Percentiles rank a stretch among this genome's conserved stretches.
These are phyloP conservation scores for Solanum medicagineum DNA, from an alignment of 257 asterid species.

Conservation along the genomic window DNA sequence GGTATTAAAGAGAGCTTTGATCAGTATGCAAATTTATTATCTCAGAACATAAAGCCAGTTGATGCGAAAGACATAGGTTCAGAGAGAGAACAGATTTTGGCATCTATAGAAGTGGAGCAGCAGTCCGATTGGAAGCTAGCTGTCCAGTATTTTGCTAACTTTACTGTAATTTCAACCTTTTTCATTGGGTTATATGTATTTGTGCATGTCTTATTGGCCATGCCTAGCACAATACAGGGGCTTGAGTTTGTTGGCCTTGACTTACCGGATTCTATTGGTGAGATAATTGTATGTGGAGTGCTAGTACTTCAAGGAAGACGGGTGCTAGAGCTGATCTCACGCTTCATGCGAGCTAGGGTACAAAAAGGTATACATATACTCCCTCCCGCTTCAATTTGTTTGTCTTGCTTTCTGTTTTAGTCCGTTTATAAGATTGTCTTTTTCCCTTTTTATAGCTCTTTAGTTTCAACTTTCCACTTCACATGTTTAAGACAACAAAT, in stretches of 20 bases:
- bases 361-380: constrained; percentile 50
- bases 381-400: background rate
- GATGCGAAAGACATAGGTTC: constrained; percentile 61
- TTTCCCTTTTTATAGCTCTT: background rate
- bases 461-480: background rate
- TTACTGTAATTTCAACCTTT: constrained; percentile 58
- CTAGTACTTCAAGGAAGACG: constrained; percentile 89
- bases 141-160: constrained; percentile 78
- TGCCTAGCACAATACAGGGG: constrained; percentile 75
- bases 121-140: constrained; percentile 84
- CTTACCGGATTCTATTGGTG: constrained; percentile 96
- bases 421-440: background rate
- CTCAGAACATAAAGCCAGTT: constrained; percentile 71
- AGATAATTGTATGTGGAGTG: constrained; percentile 71
- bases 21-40: constrained; percentile 46
- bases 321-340: constrained; percentile 65
- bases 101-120: constrained; percentile 61
- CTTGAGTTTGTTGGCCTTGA: constrained; percentile 95
- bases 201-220: constrained; percentile 56
- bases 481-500: background rate
- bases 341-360: constrained; percentile 86
- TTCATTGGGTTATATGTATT: constrained; percentile 53
- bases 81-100: constrained; percentile 86
- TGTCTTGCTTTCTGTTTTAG: background rate
- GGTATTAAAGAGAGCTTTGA: constrained; percentile 91